Percentiles rank a stretch among this genome's conserved stretches.
These are phyloP conservation scores for Acaromyces ingoldii DNA, from an alignment of 1,284 basidiomycete genomes.

Conservation along the genomic window DNA sequence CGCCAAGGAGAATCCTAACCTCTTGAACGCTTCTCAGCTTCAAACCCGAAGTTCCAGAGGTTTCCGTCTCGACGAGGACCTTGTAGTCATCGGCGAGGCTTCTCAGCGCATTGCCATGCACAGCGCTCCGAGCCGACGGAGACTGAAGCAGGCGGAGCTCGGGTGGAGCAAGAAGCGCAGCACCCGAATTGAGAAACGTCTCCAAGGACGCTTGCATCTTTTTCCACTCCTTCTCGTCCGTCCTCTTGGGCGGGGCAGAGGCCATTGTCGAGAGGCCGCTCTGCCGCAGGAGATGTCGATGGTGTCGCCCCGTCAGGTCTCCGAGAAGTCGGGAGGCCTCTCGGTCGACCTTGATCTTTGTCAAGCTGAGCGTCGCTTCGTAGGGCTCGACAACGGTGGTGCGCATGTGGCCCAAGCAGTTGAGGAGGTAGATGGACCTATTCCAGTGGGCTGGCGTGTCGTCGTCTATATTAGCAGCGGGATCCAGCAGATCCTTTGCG, in stretches of 20 bases:
- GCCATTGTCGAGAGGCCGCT: slow-evolving; percentile 6
- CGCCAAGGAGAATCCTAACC: slow-evolving; percentile 26
- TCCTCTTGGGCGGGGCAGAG: too few species aligned
- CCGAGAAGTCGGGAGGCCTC: too few species aligned
- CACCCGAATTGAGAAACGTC: slow-evolving; percentile 17
- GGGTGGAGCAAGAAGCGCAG: slow-evolving; percentile 22
- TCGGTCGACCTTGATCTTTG: slow-evolving; percentile 7
- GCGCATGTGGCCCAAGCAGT: slow-evolving; percentile 24
- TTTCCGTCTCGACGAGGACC: slow-evolving; percentile 7
- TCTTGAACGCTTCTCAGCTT: slow-evolving; percentile 15
- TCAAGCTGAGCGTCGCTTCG: background rate
- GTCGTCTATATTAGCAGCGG: too few species aligned
- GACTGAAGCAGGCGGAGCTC: slow-evolving; percentile 13
- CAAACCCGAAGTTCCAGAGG: slow-evolving; percentile 3
- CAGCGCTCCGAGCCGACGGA: slow-evolving; percentile 11
- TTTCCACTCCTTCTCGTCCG: background rate
- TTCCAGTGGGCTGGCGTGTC: slow-evolving; percentile 31
- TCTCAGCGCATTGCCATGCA: slow-evolving; percentile 18
- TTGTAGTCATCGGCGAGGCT: slow-evolving; percentile 18
- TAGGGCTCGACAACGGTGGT: slow-evolving; percentile 9
- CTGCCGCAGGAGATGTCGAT: background rate
- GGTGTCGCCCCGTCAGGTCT: background rate
- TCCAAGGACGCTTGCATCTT: slow-evolving; percentile 13
- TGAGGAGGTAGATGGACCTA: slow-evolving; percentile 18
- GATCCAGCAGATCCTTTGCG: too few species aligned